A percentile compares a stretch with the other conserved stretches of the same genome.
phyloP scores from a whole-genome alignment of 768 basidiomycete species.

The Harrya chromipes region DNA sequence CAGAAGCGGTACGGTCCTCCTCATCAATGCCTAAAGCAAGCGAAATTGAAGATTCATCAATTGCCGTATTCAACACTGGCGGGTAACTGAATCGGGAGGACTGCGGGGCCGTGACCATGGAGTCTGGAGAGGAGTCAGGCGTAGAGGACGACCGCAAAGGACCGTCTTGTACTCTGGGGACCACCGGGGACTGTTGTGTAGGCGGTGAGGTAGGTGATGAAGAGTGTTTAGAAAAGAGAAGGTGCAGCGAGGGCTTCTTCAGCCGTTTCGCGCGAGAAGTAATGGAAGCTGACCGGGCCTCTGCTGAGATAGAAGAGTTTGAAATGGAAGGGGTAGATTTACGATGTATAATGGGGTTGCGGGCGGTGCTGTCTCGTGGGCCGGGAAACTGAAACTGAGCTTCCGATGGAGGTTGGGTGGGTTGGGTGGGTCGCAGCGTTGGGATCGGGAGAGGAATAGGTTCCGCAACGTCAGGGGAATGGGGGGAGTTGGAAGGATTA shows the following conservation, averaged over 20 bases:
- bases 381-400: conserved; percentile 47
- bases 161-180: conserved; percentile 16
- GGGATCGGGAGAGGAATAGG: conserved; percentile 25
- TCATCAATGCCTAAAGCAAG: conserved; percentile 28
- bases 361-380: conserved; percentile 28
- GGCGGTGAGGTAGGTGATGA: conserved; percentile 42
- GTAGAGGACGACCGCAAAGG: conserved; percentile 25
- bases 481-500: conserved; percentile 20
- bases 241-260: conserved; percentile 68
- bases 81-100: conserved; percentile 46
- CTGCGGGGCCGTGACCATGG: conserved; percentile 60
- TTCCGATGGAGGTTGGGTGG: conserved; percentile 12
- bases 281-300: conserved; percentile 38
- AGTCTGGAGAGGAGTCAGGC: conserved; percentile 34
- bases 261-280: conserved; percentile 34
- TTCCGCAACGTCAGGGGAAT: conserved; percentile 31
- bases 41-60: conserved; percentile 54
- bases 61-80: conserved; percentile 58
- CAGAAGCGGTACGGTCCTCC: conserved; percentile 18
- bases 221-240: conserved; percentile 67
- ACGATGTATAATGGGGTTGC: conserved; percentile 32
- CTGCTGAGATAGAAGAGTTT: conserved; percentile 28
- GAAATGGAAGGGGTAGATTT: conserved; percentile 37
- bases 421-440: conserved; percentile 20
- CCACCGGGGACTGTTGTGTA: conserved; percentile 25